Evolutionary conservation across 1,284 basidiomycete species (phyloP), one percentile per base, ranked within the genome.

Genomic region (Melampsora larici-populina): DNA sequence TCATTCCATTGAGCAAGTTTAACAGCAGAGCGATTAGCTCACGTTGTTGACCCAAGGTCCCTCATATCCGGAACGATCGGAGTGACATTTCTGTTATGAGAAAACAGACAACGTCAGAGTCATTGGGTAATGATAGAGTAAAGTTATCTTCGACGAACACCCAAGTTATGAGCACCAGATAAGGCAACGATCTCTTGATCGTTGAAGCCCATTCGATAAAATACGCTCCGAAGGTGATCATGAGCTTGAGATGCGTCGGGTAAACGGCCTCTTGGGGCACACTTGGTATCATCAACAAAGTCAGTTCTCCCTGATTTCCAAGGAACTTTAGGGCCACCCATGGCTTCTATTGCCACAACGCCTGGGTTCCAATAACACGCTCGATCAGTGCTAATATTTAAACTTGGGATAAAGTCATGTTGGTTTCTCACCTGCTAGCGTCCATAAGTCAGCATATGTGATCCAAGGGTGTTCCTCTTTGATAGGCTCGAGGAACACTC

Each of bases 131-230:
- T 80, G 80, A 80, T 82, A 82, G 73, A 80, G 79, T 79, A 82
- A 82, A 62, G 79, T 80, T 26, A 80, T 81, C 31, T 81, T 82
- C 33, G 21, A 78, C 80, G 40, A 36, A 81, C 80, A 1, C 87
- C 87, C 26, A 88, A 82, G 74, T 85, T 85, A 82, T 88, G 87
- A 7, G 87, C 87, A 5, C 87, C 87, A 18, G 84, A 85, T 5
- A 88, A 84, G 0, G 87, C 87, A 15, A 88, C 87, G 36, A 88
- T 87, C 82, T 88, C 88, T 81, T 87, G 84, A 79, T 85, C 86
- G 79, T 85, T 85, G 82, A 86, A 87, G 64, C 86, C 86, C 86
- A 87, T 87, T 65, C 86, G 82, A 64, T 86, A 84, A 81, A 87
- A 87, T 76, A 87, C 83, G 77, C 86, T 82, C 43, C 87, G 82